Base-by-base conservation (phyloP, 192 early-diverging fungal species). In the Allomyces javanicus region DNA sequence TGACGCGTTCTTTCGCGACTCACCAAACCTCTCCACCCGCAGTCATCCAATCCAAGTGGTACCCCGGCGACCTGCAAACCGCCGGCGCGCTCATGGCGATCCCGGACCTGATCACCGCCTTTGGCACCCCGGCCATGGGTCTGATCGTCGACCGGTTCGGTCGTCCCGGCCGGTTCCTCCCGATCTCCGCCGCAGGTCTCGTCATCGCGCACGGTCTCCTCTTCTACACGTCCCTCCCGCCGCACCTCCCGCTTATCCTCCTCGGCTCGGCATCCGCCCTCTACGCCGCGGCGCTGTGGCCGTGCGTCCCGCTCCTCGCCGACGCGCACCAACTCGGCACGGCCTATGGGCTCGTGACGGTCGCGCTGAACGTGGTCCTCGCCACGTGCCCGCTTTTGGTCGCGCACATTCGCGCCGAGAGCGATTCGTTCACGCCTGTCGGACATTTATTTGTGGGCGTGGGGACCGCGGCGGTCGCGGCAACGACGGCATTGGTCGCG, bases 261-360 rank as follows among this genome's bases (percentile, higher is more conserved):
- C 70, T 87, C 17, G 85, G 85, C 4, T 24, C 85, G 1, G 73
- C 74, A 3, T 85, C 79, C 68, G 77, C 81, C 44, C 58, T 81
- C 19, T 86, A 83, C 69, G 82, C 81, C 4, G 68, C 77, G 5
- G 79, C 81, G 5, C 44, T 87, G 12, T 87, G 85, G 85, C 83
- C 84, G 3, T 83, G 83, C 70, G 79, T 87, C 23, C 80, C 85
- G 0, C 73, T 82, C 14, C 66, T 87, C 21, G 85, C 83, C 25
- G 70, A 74, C 23, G 66, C 69, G 25, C 74, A 83, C 65, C 79
- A 87, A 68, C 79, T 87, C n/a, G 85, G 81, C 9, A 85, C 84
- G 1, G 83, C 85, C 0, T 87, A 86, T 64, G 85, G 85, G 14
- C 64, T 86, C 10, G 65, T 83, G 3, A 76, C 84, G 1, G 78